These are phyloP conservation scores for Naganishia cerealis DNA, from an alignment of 1,284 basidiomycete species.

Conservation along the genomic window DNA sequence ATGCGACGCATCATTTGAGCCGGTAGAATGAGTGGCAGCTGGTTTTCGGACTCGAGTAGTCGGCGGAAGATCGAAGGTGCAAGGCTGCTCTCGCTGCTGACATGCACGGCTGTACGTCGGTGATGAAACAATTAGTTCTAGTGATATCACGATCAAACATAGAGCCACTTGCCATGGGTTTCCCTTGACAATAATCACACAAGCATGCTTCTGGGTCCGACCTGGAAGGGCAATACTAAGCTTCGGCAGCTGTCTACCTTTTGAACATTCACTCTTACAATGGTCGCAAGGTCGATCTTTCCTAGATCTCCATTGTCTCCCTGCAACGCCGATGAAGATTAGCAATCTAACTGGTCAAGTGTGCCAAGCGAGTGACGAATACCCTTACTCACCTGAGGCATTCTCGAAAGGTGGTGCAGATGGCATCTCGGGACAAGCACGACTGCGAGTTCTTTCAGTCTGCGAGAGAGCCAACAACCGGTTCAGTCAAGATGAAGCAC, in stretches of 20 bases:
- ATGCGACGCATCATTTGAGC: neutral
- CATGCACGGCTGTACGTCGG: constrained; percentile 35
- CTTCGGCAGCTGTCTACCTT: neutral
- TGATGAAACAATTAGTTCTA: too few relatives aligned
- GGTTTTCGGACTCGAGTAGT: constrained; percentile 38
- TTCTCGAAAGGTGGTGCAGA: constrained; percentile 7
- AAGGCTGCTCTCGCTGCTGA: constrained; percentile 33
- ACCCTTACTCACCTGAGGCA: constrained; percentile 8
- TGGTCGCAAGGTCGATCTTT: constrained; percentile 38
- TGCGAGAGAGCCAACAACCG: neutral
- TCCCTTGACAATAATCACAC: constrained; percentile 39
- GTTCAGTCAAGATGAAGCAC: neutral
- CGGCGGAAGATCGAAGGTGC: constrained; percentile 42
- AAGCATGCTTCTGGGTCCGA: constrained; percentile 41
- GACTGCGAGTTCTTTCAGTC: neutral
- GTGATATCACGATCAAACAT: neutral
- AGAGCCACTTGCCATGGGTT: constrained; percentile 33
- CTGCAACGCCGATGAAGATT: neutral
- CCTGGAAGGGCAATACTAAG: constrained; percentile 29
- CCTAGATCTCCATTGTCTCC: constrained; percentile 32
- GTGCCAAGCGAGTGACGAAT: neutral
- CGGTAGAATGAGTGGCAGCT: neutral
- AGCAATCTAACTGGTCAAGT: neutral
- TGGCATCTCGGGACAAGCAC: neutral
- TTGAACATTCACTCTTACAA: constrained; percentile 32